Conservation (phyloP, 1,139 yeast genomes). For the Debaryomycetaceae sp. region DNA sequence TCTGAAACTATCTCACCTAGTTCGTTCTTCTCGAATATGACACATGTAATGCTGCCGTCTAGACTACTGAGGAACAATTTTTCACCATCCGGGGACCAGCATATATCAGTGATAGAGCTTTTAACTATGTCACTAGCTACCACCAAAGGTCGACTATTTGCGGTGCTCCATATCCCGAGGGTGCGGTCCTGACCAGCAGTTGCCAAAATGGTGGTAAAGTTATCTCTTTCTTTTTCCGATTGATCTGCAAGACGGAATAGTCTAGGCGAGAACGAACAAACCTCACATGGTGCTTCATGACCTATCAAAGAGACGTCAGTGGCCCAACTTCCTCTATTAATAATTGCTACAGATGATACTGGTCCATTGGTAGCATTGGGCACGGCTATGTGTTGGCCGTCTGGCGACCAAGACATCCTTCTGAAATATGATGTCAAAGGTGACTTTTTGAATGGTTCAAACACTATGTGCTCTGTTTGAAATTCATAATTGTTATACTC, state of each 20-base stretch:
- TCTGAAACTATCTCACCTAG: constrained; percentile 73
- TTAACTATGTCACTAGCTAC: constrained; percentile 61
- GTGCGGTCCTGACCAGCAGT: constrained; percentile 80
- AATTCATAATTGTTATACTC: constrained; percentile 73
- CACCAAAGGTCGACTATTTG: constrained; percentile 56
- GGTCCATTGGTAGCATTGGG: constrained; percentile 98
- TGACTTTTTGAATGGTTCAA: constrained; percentile 81
- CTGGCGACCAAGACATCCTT: constrained; percentile 96
- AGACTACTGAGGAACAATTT: constrained; percentile 70
- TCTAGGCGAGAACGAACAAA: constrained; percentile 82
- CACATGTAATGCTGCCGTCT: constrained; percentile 79
- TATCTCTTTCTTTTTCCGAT: constrained; percentile 14
- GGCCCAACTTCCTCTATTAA: constrained; percentile 92
- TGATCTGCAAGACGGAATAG: constrained; percentile 30
- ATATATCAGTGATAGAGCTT: constrained; percentile 67
- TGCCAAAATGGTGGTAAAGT: constrained; percentile 56
- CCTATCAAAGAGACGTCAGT: constrained; percentile 86
- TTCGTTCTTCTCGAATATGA: constrained; percentile 66
- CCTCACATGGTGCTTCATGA: constrained; percentile 96
- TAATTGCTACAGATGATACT: constrained; percentile 82
- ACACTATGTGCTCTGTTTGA: constrained; percentile 77
- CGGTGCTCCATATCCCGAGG: constrained; percentile 68
- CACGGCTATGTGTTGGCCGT: constrained; percentile 93
- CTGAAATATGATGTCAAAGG: constrained; percentile 92
- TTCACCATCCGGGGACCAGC: constrained; percentile 79